A percentile compares a stretch with the other conserved stretches of the same genome.
Evolutionary conservation across 2,329 filamentous ascomycete species (phyloP).

Genomic region (Scytalidium sp.): DNA sequence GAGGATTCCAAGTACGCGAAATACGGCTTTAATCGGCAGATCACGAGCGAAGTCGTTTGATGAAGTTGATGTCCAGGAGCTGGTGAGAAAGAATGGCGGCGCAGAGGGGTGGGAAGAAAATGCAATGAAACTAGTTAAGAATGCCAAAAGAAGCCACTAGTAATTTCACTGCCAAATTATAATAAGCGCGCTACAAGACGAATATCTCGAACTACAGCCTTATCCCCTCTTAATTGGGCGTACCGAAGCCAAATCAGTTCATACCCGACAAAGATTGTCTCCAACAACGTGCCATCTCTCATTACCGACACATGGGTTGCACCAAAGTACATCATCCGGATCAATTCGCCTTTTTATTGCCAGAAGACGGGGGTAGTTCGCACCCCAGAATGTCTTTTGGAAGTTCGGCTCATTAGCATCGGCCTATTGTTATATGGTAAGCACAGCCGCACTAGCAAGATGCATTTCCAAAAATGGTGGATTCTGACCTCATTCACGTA

Average conservation of each 20-base stretch:
- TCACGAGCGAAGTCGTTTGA: constrained; percentile 20
- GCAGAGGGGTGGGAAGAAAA: constrained; percentile 56
- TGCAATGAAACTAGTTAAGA: constrained; percentile 59
- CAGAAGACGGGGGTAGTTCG: constrained; percentile 41
- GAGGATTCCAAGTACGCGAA: constrained; percentile 88
- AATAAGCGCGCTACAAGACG: no score
- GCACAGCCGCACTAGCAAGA: no score
- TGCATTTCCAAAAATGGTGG: no score
- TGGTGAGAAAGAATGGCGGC: constrained; percentile 53
- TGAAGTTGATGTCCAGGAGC: constrained; percentile 37
- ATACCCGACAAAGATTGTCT: not conserved
- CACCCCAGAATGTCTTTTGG: constrained; percentile 20
- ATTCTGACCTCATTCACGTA: constrained; percentile 22
- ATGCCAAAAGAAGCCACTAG: constrained; percentile 29
- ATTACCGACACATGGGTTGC: constrained; percentile 44
- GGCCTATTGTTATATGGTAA: not conserved
- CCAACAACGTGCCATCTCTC: constrained; percentile 31
- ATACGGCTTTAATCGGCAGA: constrained; percentile 76
- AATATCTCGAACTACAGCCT: not conserved
- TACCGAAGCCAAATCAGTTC: not conserved
- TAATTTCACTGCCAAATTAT: not conserved
- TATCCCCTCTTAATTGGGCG: not conserved
- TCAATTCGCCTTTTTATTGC: constrained; percentile 44
- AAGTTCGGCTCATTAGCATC: constrained; percentile 41
- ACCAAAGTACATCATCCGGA: constrained; percentile 46